A percentile compares a stretch with the other conserved stretches of the same genome.
Conservation (phyloP, 805 yeast species). For the Kuraishia ogatae region DNA sequence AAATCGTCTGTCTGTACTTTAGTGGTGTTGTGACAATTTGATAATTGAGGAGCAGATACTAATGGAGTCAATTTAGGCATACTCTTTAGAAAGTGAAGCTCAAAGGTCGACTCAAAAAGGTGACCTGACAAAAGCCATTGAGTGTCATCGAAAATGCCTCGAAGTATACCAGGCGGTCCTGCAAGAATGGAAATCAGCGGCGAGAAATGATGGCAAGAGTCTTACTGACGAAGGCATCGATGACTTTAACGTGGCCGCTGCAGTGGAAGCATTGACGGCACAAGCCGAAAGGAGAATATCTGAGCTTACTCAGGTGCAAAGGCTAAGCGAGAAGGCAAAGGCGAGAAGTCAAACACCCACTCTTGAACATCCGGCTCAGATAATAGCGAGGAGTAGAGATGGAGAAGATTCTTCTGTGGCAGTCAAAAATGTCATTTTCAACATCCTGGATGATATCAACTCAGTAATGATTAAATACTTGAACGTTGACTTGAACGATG, state of each 20-base stretch:
- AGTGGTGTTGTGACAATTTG: background rate
- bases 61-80: slow-evolving; percentile 25
- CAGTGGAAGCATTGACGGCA: slow-evolving; percentile 12
- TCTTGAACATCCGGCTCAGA: background rate
- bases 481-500: slow-evolving; percentile 13
- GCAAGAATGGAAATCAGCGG: background rate
- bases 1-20: background rate
- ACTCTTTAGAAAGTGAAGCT: slow-evolving; percentile 42
- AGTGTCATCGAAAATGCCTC: slow-evolving; percentile 28
- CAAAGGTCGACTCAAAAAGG: slow-evolving; percentile 36
- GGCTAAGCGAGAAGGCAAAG: slow-evolving; percentile 2
- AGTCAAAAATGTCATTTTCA: slow-evolving; percentile 4
- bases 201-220: background rate
- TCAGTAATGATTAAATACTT: slow-evolving; percentile 16
- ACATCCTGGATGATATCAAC: slow-evolving; percentile 7
- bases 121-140: slow-evolving; percentile 31
- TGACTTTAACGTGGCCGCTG: slow-evolving; percentile 13
- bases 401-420: slow-evolving; percentile 4
- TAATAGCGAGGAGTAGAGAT: background rate
- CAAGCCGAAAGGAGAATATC: slow-evolving; percentile 16
- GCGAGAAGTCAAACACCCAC: slow-evolving; percentile 4
- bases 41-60: too few species aligned
- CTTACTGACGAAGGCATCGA: slow-evolving; percentile 3
- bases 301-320: slow-evolving; percentile 12
- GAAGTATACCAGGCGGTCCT: slow-evolving; percentile 16